phyloP scores from a whole-genome alignment of 2,329 filamentous ascomycete species.

The Aulographum hederae region DNA sequence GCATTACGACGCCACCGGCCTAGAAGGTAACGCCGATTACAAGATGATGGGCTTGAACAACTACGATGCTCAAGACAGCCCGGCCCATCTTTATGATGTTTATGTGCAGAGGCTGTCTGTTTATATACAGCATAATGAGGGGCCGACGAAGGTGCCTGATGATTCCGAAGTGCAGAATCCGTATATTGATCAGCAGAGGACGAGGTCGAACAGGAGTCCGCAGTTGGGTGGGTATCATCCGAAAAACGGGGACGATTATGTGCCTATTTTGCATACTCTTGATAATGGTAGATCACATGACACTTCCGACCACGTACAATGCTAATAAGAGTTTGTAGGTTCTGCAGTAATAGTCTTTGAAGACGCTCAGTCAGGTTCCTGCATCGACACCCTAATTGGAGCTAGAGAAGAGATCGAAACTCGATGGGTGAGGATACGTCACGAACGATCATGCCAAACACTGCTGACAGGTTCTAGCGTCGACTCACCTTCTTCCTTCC shows the following conservation, averaged over 20 bases:
- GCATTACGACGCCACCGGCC: conserved; percentile 15
- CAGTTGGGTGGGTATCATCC: no score
- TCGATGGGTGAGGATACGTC: no score
- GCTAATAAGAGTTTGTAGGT: conserved; percentile 11
- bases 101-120: conserved; percentile 30
- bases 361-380: conserved; percentile 26
- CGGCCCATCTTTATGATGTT: conserved; percentile 28
- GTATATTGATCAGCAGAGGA: no score
- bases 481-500: conserved; percentile 31
- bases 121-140: conserved; percentile 30
- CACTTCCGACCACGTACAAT: background rate
- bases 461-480: no score
- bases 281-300: conserved; percentile 23
- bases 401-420: conserved; percentile 31
- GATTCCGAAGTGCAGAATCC: conserved; percentile 1
- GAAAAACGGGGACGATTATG: background rate
- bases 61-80: conserved; percentile 25
- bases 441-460: no score
- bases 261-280: conserved; percentile 13
- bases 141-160: conserved; percentile 16
- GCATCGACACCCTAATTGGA: conserved; percentile 30
- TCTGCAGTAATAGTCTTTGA: conserved; percentile 34
- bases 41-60: conserved; percentile 33
- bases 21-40: conserved; percentile 9
- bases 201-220: no score